Evolutionary conservation across 371 early-diverging fungal genomes (phyloP).

Genomic region (Zancudomyces culisetae): DNA sequence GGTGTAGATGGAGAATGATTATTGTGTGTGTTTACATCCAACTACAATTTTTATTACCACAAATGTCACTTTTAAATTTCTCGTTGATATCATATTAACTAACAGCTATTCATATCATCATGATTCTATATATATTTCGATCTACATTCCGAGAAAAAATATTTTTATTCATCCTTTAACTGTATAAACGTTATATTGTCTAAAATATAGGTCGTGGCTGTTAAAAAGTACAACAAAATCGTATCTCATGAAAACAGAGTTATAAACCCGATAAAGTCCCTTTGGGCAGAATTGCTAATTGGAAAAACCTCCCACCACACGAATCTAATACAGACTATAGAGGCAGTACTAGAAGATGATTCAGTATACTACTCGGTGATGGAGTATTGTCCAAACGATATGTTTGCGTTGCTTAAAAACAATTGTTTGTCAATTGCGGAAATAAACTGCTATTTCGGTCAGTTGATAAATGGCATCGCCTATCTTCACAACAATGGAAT

Average conservation of each 20-base stretch:
- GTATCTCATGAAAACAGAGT: background rate
- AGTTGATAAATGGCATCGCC: constrained; percentile 45
- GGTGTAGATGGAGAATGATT: too few species aligned
- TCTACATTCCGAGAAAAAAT: too few species aligned
- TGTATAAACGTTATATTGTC: too few species aligned
- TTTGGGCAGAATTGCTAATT: background rate
- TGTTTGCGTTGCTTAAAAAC: constrained; percentile 42
- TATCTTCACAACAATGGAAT: constrained; percentile 53
- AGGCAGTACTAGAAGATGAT: constrained; percentile 39
- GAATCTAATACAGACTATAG: constrained; percentile 63
- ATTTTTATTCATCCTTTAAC: too few species aligned
- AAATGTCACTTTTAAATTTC: too few species aligned
- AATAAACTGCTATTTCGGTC: constrained; percentile 46
- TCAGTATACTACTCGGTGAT: constrained; percentile 39
- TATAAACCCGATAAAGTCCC: background rate
- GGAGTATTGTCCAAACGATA: constrained; percentile 51
- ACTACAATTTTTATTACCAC: too few species aligned
- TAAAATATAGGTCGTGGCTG: background rate
- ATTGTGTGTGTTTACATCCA: too few species aligned
- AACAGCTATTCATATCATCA: too few species aligned
- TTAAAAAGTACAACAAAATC: background rate
- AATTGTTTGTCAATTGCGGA: constrained; percentile 28
- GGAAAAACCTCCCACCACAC: constrained; percentile 32
- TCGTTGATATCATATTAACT: too few species aligned
- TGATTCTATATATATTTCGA: too few species aligned